Percentiles rank a stretch among this genome's conserved stretches.
phyloP scores from a whole-genome alignment of 2,329 filamentous ascomycete genomes.

The Diaporthe sp. region DNA sequence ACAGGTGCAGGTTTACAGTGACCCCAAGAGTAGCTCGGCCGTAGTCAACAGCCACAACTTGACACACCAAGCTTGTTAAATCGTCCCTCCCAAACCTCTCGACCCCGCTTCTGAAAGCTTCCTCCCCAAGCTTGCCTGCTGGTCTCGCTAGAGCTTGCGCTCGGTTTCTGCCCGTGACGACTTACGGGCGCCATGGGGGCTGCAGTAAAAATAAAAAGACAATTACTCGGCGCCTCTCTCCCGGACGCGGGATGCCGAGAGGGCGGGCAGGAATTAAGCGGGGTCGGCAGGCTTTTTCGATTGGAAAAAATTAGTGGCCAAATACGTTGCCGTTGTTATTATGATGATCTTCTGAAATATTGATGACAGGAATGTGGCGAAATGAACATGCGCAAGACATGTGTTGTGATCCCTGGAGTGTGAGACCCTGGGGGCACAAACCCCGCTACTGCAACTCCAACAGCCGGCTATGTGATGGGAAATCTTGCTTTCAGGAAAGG shows the following conservation, averaged over 20 bases:
- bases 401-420: not conserved
- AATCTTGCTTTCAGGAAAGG: slow-evolving; percentile 22
- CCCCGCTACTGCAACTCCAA: slow-evolving; percentile 28
- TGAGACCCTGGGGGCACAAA: not conserved
- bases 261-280: not conserved
- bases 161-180: not conserved
- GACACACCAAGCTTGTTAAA: slow-evolving; percentile 25
- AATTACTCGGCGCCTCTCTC: not conserved
- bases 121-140: not conserved
- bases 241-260: not conserved
- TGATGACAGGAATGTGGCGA: slow-evolving; percentile 26
- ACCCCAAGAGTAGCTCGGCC: not conserved
- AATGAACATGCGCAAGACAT: slow-evolving; percentile 17
- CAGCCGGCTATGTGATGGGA: not conserved
- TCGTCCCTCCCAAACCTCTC: slow-evolving; percentile 8
- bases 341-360: slow-evolving; percentile 11
- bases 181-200: not conserved
- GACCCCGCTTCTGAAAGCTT: slow-evolving; percentile 23
- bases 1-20: not conserved
- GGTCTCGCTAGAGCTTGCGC: slow-evolving; percentile 9
- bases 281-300: not conserved
- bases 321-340: not conserved
- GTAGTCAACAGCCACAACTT: not conserved
- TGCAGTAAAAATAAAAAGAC: slow-evolving; percentile 3
- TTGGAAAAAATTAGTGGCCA: not conserved